Evolutionary conservation across 1,284 basidiomycete genomes (phyloP).

Genomic region (Phylloboletellus chloephorus): DNA sequence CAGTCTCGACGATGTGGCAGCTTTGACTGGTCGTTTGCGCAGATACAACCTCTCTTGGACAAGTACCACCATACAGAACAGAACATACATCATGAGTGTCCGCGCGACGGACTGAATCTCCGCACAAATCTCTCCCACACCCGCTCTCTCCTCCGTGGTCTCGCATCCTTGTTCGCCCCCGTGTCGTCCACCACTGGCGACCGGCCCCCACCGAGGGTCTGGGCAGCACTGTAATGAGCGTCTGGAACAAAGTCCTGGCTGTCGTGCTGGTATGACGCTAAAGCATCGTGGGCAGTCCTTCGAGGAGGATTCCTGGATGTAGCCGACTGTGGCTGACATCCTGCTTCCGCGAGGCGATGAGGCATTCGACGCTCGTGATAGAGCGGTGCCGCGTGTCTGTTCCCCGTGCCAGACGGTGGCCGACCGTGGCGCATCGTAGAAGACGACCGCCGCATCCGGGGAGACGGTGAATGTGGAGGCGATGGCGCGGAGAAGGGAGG

Average conservation of each 20-base stretch:
- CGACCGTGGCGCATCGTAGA: conserved; percentile 12
- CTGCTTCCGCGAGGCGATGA: conserved; percentile 23
- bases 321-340: conserved; percentile 21
- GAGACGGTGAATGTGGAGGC: conserved; percentile 13
- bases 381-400: conserved; percentile 12
- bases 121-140: conserved; percentile 25
- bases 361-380: conserved; percentile 17
- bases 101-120: conserved; percentile 21
- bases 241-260: conserved; percentile 15
- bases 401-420: conserved; percentile 11
- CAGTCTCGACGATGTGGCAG: background rate
- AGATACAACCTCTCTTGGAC: background rate
- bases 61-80: too few species aligned
- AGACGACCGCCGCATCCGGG: conserved; percentile 14
- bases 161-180: conserved; percentile 2
- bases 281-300: conserved; percentile 16
- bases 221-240: conserved; percentile 2
- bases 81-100: too few species aligned
- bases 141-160: conserved; percentile 15
- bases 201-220: background rate
- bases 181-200: background rate
- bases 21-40: background rate
- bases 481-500: conserved; percentile 18
- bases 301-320: conserved; percentile 17
- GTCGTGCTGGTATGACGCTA: conserved; percentile 7